Percentiles rank a stretch among this genome's conserved stretches.
Conservation (phyloP, 805 yeast species). For the Hanseniaspora singularis region DNA sequence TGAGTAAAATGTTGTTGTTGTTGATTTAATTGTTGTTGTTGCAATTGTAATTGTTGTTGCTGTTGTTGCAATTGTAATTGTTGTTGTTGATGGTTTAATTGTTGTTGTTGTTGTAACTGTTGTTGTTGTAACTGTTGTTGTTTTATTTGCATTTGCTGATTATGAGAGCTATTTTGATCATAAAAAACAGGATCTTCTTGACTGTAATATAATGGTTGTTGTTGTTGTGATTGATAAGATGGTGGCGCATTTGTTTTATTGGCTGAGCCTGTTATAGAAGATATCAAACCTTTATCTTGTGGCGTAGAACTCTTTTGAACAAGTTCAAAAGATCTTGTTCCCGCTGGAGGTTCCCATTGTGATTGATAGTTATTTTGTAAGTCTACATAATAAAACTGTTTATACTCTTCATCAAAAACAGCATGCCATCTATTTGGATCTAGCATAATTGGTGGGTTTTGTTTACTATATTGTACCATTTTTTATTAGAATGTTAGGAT, state of each 20-base stretch:
- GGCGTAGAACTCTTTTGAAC: constrained; percentile 25
- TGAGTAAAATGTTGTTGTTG: constrained; percentile 22
- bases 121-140: constrained; percentile 17
- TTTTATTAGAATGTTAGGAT: background rate
- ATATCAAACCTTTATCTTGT: constrained; percentile 20
- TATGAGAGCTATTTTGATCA: constrained; percentile 12
- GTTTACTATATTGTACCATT: constrained; percentile 16
- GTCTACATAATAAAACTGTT: constrained; percentile 73
- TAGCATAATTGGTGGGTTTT: constrained; percentile 43
- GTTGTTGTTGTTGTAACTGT: constrained; percentile 19
- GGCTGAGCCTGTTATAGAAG: background rate
- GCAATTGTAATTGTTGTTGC: too few relatives aligned
- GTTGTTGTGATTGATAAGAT: too few relatives aligned
- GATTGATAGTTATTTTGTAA: constrained; percentile 50
- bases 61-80: too few relatives aligned
- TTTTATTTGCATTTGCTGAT: constrained; percentile 6
- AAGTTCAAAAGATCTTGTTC: constrained; percentile 31
- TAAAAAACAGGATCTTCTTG: too few relatives aligned
- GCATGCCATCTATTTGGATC: constrained; percentile 62
- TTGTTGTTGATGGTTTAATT: too few relatives aligned
- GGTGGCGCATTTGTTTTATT: too few relatives aligned
- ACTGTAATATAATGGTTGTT: too few relatives aligned
- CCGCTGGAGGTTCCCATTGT: constrained; percentile 81
- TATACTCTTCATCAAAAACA: constrained; percentile 55
- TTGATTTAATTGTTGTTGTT: too few relatives aligned